Conservation (phyloP, 1,284 basidiomycete genomes). For the Boletus semigastroideus region DNA sequence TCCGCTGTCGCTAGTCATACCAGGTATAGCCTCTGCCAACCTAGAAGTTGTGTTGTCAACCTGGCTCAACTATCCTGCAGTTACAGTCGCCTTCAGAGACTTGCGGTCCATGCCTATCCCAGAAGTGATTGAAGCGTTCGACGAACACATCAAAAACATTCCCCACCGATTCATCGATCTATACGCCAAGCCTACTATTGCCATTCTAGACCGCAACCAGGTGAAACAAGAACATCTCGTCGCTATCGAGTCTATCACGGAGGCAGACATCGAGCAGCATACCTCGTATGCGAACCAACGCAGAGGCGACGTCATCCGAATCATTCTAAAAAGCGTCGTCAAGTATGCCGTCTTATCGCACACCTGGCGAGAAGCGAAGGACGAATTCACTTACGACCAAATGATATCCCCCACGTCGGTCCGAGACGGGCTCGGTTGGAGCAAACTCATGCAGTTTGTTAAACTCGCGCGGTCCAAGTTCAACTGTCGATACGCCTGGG, state of each 20-base stretch:
- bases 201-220: background rate
- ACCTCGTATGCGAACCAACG: background rate
- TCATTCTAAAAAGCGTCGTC: background rate
- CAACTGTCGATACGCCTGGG: background rate
- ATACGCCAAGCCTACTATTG: background rate
- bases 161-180: background rate
- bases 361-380: background rate
- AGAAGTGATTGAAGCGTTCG: background rate
- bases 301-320: background rate
- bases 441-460: background rate
- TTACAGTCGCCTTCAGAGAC: background rate
- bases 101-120: background rate
- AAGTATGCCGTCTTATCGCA: background rate
- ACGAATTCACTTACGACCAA: background rate
- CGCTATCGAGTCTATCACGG: background rate
- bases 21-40: background rate
- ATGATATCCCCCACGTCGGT: background rate
- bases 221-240: background rate
- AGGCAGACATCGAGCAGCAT: background rate
- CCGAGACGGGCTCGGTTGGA: background rate
- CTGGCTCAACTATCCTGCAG: background rate
- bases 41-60: background rate
- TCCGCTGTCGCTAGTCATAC: background rate
- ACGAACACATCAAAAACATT: background rate
- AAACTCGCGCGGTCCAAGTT: background rate